Conservation (phyloP, 352 stramenopile species). For the Phytophthora rubi region DNA sequence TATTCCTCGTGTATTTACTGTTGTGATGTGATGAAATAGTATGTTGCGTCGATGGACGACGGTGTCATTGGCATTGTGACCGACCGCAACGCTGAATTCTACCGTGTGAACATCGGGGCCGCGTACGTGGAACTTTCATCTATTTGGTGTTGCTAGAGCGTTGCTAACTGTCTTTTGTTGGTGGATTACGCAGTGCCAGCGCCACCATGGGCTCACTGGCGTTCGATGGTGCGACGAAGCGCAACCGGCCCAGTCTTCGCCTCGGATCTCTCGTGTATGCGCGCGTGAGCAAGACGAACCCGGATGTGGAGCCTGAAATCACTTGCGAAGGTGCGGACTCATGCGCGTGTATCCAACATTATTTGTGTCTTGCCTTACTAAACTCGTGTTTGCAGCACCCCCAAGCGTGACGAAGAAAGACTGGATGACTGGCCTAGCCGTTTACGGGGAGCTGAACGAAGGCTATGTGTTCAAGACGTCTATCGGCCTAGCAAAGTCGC, state of each 20-base stretch:
- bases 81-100: conserved; percentile 94
- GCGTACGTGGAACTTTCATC: conserved; percentile 60
- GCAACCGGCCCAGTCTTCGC: conserved; percentile 95
- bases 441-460: conserved; percentile 95
- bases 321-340: conserved; percentile 89
- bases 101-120: conserved; percentile 95
- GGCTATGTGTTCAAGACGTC: conserved; percentile 92
- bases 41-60: conserved; percentile 84
- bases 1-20: not conserved
- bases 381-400: conserved; percentile 51
- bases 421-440: conserved; percentile 98
- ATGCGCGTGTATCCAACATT: not conserved
- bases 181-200: conserved; percentile 50
- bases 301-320: conserved; percentile 94
- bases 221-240: conserved; percentile 98
- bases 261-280: conserved; percentile 95
- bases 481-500: conserved; percentile 72
- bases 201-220: conserved; percentile 79
- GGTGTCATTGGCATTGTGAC: conserved; percentile 95
- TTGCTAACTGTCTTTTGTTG: not conserved
- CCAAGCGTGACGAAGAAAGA: conserved; percentile 93
- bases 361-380: not conserved
- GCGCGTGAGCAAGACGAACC: conserved; percentile 88
- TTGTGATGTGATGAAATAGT: conserved; percentile 44
- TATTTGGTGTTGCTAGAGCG: not conserved